These are phyloP conservation scores for Kwoniella heveanensis DNA, from an alignment of 768 basidiomycete species.

Conservation along the genomic window DNA sequence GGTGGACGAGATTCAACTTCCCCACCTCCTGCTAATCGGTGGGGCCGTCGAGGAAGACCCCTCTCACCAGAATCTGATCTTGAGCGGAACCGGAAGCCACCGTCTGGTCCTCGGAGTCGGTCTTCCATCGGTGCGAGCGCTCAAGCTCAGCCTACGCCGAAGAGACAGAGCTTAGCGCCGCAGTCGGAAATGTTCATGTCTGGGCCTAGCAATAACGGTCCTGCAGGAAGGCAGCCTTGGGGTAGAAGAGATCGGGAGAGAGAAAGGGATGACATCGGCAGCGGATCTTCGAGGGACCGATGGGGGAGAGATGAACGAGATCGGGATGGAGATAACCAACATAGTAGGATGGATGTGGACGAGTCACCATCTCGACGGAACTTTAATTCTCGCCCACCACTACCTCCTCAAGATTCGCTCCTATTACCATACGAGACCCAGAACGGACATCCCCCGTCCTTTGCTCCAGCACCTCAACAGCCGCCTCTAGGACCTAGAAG, in stretches of 20 bases:
- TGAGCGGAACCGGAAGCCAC: constrained; percentile 4
- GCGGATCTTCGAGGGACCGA: neutral
- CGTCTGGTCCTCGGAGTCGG: constrained; percentile 3
- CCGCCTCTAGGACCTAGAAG: neutral
- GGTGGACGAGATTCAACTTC: constrained; percentile 11
- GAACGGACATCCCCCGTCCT: neutral
- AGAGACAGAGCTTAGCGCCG: constrained; percentile 11
- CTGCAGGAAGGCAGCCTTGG: neutral
- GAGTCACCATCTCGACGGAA: neutral
- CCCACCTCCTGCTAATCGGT: constrained; percentile 11
- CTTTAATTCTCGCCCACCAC: neutral
- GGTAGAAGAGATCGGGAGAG: neutral
- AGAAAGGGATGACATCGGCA: neutral
- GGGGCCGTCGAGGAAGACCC: constrained; percentile 4
- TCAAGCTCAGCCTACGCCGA: neutral
- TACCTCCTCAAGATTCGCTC: neutral
- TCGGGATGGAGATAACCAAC: neutral
- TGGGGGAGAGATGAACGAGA: constrained; percentile 3
- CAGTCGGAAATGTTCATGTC: constrained; percentile 16
- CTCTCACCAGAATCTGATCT: constrained; percentile 8
- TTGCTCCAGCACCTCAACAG: neutral
- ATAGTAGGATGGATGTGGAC: neutral
- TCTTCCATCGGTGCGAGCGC: neutral
- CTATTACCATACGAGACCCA: neutral
- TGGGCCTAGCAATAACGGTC: constrained; percentile 6